phyloP scores from a whole-genome alignment of 495 filamentous ascomycete species.

The Xylaria palmicola region DNA sequence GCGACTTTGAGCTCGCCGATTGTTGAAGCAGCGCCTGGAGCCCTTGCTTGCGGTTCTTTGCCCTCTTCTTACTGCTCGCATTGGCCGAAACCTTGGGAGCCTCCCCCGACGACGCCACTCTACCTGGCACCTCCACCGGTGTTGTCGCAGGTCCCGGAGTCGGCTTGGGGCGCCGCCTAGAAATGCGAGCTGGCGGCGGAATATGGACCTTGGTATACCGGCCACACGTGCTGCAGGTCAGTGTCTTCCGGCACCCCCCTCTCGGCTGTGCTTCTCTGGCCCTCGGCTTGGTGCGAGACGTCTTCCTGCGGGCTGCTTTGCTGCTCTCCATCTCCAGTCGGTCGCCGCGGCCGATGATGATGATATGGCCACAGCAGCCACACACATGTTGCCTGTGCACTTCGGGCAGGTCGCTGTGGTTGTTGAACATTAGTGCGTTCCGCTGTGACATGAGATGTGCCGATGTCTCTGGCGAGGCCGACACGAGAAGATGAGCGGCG shows the following conservation, averaged over 20 bases:
- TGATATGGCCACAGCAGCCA: slow-evolving; percentile 52
- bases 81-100: slow-evolving; percentile 29
- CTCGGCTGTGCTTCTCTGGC: slow-evolving; percentile 1
- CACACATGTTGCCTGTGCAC: slow-evolving; percentile 47
- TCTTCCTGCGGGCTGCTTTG: slow-evolving; percentile 19
- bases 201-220: slow-evolving; percentile 40
- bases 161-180: slow-evolving; percentile 1
- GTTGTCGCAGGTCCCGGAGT: not conserved
- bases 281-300: not conserved
- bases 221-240: slow-evolving; percentile 46
- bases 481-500: slow-evolving; percentile 49
- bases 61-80: slow-evolving; percentile 53
- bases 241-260: slow-evolving; percentile 34
- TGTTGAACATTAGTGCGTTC: slow-evolving; percentile 41
- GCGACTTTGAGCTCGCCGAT: slow-evolving; percentile 27
- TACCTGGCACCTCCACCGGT: not conserved
- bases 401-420: slow-evolving; percentile 42
- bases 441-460: slow-evolving; percentile 49
- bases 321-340: slow-evolving; percentile 34
- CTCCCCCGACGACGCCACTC: not conserved
- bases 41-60: slow-evolving; percentile 53
- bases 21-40: slow-evolving; percentile 52
- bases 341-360: slow-evolving; percentile 45
- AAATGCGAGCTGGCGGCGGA: slow-evolving; percentile 24
- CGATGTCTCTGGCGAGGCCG: slow-evolving; percentile 46